Conservation (phyloP, 2,329 filamentous ascomycete genomes). For the Exophiala calicioides region DNA sequence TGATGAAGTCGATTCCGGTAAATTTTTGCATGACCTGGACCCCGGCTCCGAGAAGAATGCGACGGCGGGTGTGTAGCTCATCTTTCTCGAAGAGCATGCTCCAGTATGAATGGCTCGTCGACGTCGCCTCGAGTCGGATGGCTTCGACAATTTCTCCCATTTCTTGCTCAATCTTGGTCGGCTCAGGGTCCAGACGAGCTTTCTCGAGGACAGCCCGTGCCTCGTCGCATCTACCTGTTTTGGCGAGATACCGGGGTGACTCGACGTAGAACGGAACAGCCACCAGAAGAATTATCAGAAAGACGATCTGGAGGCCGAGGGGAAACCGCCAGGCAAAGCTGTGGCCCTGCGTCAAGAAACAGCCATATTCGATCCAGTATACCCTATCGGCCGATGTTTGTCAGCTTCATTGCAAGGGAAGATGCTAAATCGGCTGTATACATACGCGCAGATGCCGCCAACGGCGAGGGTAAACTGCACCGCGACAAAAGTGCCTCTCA, state of each 20-base stretch:
- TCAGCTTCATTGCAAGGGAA: too few species aligned
- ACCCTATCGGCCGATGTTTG: conserved; percentile 24
- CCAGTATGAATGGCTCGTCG: conserved; percentile 27
- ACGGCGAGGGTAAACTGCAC: conserved; percentile 31
- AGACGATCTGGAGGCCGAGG: conserved; percentile 59
- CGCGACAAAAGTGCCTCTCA: conserved; percentile 33
- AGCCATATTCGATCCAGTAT: conserved; percentile 37
- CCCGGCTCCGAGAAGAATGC: conserved; percentile 29
- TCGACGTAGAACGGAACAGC: conserved; percentile 52
- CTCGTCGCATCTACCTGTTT: conserved; percentile 29
- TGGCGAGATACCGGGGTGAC: conserved; percentile 41
- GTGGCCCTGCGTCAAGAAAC: conserved; percentile 32
- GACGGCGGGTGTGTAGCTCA: conserved; percentile 30
- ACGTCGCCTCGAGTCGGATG: conserved; percentile 31
- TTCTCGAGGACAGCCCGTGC: conserved; percentile 24
- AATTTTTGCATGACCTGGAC: conserved; percentile 33
- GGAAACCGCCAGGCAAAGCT: conserved; percentile 61
- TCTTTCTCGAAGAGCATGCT: conserved; percentile 33
- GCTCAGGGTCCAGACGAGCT: conserved; percentile 14
- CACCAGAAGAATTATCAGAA: conserved; percentile 59
- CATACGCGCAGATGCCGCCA: conserved; percentile 6
- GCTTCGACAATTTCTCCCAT: conserved; percentile 32
- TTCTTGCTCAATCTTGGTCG: conserved; percentile 29
- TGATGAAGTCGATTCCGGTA: conserved; percentile 31
- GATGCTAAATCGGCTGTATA: too few species aligned